Base-by-base conservation (phyloP, 352 stramenopile species). In the Phytophthora syringae region DNA sequence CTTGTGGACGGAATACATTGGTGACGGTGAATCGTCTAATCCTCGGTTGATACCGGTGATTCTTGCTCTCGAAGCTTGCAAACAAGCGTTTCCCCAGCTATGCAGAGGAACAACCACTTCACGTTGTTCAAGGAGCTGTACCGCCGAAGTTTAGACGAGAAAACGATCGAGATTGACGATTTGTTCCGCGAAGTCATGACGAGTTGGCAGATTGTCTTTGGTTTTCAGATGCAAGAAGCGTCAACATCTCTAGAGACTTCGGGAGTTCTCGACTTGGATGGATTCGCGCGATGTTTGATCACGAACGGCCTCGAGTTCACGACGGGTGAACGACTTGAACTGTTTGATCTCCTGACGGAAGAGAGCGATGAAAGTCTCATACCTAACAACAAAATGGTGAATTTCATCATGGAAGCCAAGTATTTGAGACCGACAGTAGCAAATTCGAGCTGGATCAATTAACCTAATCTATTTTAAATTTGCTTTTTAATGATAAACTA, bases 1-100 rank as follows among this genome's bases (percentile, higher is more conserved):
- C 0, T 50, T 79, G 47, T 92, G 81, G 79, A 87, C 69, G 3
- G 83, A 90, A 37, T 82, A 64, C 27, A 88, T 92, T 53, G 81
- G 83, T 15, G 83, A 92, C n/a, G 81, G 77, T 0, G 81, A 92
- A 27, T 56, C 60, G 5, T 24, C 48, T 1, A 53, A 56, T 20
- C 18, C 47, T 37, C 56, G 52, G 37, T 53, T 44, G 15, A 58
- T 89, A 5, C 30, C 72, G 4, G 45, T 63, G 2, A 34, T 36
- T 1, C 60, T 86, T 24, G 78, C 76, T 22, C 54, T 87, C 0
- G 83, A 88, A 9, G 54, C 78, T 1, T 86, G 77, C 48, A 76
- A 64, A 10, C 43, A 72, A 2, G 45, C 67, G 6, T 89, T 88
- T 28, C 79, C 79, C 3, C n/a, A 45, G 52, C 44, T 21, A 84